Base-by-base conservation (phyloP, 176 grass and related monocot species). In the Eragrostis curvula region DNA sequence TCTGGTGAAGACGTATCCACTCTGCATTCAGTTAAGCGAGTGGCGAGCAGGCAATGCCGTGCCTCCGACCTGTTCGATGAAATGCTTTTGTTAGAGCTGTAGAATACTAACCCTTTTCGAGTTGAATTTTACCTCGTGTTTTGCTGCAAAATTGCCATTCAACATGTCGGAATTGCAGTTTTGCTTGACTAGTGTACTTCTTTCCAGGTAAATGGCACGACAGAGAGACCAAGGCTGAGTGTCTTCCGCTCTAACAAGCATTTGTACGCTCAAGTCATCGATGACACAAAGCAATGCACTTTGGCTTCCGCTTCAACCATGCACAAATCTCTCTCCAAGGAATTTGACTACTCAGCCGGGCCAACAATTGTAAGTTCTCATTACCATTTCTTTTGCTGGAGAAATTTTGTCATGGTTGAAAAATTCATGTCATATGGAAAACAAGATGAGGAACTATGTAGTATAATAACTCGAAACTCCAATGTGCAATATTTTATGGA, bases 231-330 rank as follows among this genome's bases (percentile, higher is more conserved):
- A 66, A 95, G 96, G 63, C 74, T 98, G 67, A 86, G 88, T 0
- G 47, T 98, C 70, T 95, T 86, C 82, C 92, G 82, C 40, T 98
- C 96, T 24, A 95, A 93, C 75, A 95, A 95, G 63, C 96, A 98
- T 90, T 69, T 98, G 29, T 93, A 89, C 44, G 92, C 90, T 32
- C 96, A 95, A 88, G 93, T 98, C 52, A 98, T 98, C 21, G 96
- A 98, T 1, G 93, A 98, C n/a, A 89, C 89, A 64, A 96, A 98
- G 68, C 91, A 89, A 75, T 94, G 92, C 81, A 98, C 96, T 18
- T 75, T 98, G 83, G 93, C 83, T 80, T 83, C 96, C 14, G 92
- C 89, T 77, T 98, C 96, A 67, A 96, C 93, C 69, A 93, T 93
- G 93, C 93, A 98, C 82, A 98, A 98, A 81, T 36, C 93, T 73